These are phyloP conservation scores for Debaryomycetaceae sp. DNA, from an alignment of 1,139 yeast genomes.

Conservation along the genomic window DNA sequence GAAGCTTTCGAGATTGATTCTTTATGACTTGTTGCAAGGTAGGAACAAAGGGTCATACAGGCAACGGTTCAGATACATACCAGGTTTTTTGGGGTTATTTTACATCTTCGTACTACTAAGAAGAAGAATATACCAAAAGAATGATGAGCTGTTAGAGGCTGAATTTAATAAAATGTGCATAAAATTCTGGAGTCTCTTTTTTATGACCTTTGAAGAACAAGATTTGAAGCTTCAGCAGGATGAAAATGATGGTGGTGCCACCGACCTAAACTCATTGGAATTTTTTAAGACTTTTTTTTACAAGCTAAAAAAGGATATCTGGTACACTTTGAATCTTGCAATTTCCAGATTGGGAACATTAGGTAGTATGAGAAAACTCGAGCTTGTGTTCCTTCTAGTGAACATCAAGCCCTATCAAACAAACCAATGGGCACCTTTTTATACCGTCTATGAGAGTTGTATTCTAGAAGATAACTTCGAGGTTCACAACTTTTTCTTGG, in stretches of 20 bases:
- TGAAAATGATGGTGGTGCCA: not conserved
- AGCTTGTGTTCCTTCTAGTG: slow-evolving; percentile 12
- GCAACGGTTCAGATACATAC: slow-evolving; percentile 11
- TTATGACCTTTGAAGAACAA: slow-evolving; percentile 4
- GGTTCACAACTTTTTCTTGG: slow-evolving; percentile 26
- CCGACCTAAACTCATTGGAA: slow-evolving; percentile 10
- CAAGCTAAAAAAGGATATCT: not conserved
- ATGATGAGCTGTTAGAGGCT: not conserved
- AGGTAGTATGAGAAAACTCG: slow-evolving; percentile 1
- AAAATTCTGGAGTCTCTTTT: slow-evolving; percentile 5
- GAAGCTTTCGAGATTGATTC: slow-evolving; percentile 10
- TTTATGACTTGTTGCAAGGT: slow-evolving; percentile 7
- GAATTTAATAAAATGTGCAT: not conserved
- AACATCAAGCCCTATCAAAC: slow-evolving; percentile 9
- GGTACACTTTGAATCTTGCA: not conserved
- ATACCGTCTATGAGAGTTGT: slow-evolving; percentile 16
- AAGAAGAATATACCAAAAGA: slow-evolving; percentile 2
- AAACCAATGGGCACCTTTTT: slow-evolving; percentile 25
- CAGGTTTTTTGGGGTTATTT: slow-evolving; percentile 22
- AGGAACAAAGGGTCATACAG: slow-evolving; percentile 4
- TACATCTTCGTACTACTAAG: slow-evolving; percentile 12
- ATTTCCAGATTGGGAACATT: not conserved
- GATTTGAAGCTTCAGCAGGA: slow-evolving; percentile 1
- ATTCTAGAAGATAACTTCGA: slow-evolving; percentile 12
- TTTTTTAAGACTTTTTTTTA: no score